These are phyloP conservation scores for Dryas octopetala DNA, from an alignment of 306 rosid species.

Conservation along the genomic window DNA sequence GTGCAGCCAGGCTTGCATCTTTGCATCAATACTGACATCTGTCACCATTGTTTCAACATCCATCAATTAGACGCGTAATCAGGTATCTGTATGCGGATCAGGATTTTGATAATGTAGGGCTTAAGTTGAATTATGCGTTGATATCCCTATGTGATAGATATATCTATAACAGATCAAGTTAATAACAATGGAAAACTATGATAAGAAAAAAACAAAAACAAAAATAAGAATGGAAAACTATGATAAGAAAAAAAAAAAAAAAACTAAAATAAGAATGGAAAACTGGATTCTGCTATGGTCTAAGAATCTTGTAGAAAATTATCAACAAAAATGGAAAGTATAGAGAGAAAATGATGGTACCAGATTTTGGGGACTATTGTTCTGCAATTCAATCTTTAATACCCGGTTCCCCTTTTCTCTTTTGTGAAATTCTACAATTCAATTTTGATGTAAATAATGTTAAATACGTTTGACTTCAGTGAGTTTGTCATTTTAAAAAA, in stretches of 20 bases:
- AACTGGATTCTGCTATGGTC: not conserved
- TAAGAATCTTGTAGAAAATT: not conserved
- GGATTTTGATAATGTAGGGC: not conserved
- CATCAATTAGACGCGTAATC: too few species aligned
- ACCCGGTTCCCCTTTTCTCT: not conserved
- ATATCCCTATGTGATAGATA: too few species aligned
- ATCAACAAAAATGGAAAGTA: not conserved
- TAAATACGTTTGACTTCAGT: not conserved
- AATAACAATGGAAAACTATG: not conserved
- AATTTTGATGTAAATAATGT: not conserved
- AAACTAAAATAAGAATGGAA: not conserved
- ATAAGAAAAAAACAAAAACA: not conserved
- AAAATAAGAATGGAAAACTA: not conserved
- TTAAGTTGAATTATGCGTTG: too few species aligned
- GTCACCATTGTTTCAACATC: too few species aligned
- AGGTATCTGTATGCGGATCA: not conserved
- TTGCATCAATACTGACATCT: too few species aligned
- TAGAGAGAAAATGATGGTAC: not conserved
- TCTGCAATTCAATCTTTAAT: not conserved
- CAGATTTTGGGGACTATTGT: not conserved
- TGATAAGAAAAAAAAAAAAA: too few species aligned
- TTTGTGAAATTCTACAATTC: not conserved
- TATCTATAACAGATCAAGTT: not conserved
- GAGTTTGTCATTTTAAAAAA: not conserved
- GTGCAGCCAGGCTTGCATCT: too few species aligned